Base-by-base conservation (phyloP, 768 basidiomycete genomes). In the Hygrocybe coccinea region DNA sequence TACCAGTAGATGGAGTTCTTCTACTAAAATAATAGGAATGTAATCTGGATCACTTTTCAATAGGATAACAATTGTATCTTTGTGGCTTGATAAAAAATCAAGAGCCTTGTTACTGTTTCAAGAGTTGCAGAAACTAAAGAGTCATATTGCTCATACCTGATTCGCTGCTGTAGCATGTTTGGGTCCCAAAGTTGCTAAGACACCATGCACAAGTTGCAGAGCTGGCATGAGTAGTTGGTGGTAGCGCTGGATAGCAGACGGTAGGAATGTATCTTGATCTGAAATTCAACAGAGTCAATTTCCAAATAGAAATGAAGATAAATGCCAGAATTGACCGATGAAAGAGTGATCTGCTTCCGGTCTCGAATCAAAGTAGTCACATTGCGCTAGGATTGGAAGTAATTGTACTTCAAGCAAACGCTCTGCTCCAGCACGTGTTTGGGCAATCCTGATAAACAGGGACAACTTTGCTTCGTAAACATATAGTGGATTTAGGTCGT, bases 391-490 rank as follows among this genome's bases (percentile, higher is more conserved):
- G 14, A 83, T 76, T 2, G 84, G 79, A 9, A 97, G 76, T 1
- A 93, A 61, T 53, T 89, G 88, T 1, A 84, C 80, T 55, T 93
- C 91, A 5, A 97, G 68, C 21, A 97, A 71, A 43, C 85, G 81
- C 64, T 97, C 94, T 2, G 93, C 92, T 2, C 95, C 95, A 56
- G 78, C 73, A 44, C 88, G 79, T 2, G 85, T 89, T 66, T 94
- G 87, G 0, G 91, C 83, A 72, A 97, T 82, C 29, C 91, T 82
- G 24, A 88, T 81, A 56, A 97, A 83, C 59, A 97, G 73, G 3
- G 94, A 90, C 83, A 95, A 86, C 71, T 95, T 95, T 12, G 94
- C 83, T 66, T 97, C 95, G 62, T 93, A 97, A 12, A 97, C 89
- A 70, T 97, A 98, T 38, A 95, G 75, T 0, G 91, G 78, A 63